Conservation (phyloP, 768 basidiomycete species). For the Boletus speciosus region DNA sequence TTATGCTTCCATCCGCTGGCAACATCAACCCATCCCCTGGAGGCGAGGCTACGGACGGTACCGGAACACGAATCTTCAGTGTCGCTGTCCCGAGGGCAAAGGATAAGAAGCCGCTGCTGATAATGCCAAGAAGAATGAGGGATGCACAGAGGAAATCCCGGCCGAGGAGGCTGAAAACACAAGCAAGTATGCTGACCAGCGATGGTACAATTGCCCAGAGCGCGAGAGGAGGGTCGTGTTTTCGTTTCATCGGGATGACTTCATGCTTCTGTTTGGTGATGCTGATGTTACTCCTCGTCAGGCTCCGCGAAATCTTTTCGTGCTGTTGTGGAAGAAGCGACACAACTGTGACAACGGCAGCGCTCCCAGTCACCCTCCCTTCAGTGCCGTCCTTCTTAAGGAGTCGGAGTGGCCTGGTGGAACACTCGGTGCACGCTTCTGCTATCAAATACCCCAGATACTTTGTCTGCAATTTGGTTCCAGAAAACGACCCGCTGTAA, state of each 20-base stretch:
- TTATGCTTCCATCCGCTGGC: constrained; percentile 12
- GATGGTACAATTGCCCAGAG: constrained; percentile 22
- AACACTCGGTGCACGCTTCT: neutral
- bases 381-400: neutral
- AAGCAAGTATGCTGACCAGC: constrained; percentile 20
- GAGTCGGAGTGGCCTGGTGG: constrained; percentile 1
- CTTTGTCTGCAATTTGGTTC: constrained; percentile 47
- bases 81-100: constrained; percentile 24
- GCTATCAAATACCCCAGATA: constrained; percentile 54
- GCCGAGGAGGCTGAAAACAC: constrained; percentile 16
- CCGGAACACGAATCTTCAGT: constrained; percentile 21
- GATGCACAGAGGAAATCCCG: constrained; percentile 26
- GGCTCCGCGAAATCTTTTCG: neutral
- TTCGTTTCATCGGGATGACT: constrained; percentile 7
- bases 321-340: constrained; percentile 6
- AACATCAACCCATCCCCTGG: constrained; percentile 32
- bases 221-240: constrained; percentile 7
- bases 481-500: constrained; percentile 71
- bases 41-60: constrained; percentile 23
- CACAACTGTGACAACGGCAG: constrained; percentile 15
- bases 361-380: constrained; percentile 16
- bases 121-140: constrained; percentile 31
- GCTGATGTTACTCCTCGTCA: neutral
- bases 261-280: neutral
- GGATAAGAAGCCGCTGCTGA: constrained; percentile 32